Conservation (phyloP, 2,329 filamentous ascomycete species). For the Talaromyces verruculosus region DNA sequence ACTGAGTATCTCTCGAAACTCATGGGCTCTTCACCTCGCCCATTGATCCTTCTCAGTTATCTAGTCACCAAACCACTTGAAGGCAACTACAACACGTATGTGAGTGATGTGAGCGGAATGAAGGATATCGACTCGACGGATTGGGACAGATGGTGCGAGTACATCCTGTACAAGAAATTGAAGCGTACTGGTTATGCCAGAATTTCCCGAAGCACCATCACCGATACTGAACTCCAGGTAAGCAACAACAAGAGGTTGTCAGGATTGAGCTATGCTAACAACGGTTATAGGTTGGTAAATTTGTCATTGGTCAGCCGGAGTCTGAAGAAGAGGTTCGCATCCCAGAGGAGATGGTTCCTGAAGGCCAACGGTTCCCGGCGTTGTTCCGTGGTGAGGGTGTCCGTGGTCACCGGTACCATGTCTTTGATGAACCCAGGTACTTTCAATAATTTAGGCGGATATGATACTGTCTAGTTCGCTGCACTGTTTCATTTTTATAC, state of each 20-base stretch:
- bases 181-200: constrained; percentile 85
- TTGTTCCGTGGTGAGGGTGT: constrained; percentile 84
- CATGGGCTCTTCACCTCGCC: constrained; percentile 80
- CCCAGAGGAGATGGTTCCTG: constrained; percentile 70
- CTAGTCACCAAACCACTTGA: constrained; percentile 85
- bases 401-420: constrained; percentile 87
- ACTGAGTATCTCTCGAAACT: constrained; percentile 79
- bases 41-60: constrained; percentile 83
- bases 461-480: neutral
- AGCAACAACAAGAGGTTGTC: constrained; percentile 24
- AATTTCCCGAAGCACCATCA: constrained; percentile 85
- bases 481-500: neutral
- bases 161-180: constrained; percentile 91
- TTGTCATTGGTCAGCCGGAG: constrained; percentile 72
- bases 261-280: neutral
- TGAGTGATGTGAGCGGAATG: constrained; percentile 84
- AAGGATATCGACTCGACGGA: constrained; percentile 88
- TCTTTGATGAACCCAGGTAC: constrained; percentile 89
- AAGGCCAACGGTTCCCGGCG: constrained; percentile 77
- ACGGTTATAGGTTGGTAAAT: constrained; percentile 70
- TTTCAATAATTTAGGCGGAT: constrained; percentile 38
- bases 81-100: constrained; percentile 97
- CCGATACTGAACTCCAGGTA: constrained; percentile 93
- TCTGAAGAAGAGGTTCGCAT: constrained; percentile 65
- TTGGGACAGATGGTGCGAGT: constrained; percentile 99